phyloP scores from a whole-genome alignment of 208 protist species.

The Trypanosoma vivax region DNA sequence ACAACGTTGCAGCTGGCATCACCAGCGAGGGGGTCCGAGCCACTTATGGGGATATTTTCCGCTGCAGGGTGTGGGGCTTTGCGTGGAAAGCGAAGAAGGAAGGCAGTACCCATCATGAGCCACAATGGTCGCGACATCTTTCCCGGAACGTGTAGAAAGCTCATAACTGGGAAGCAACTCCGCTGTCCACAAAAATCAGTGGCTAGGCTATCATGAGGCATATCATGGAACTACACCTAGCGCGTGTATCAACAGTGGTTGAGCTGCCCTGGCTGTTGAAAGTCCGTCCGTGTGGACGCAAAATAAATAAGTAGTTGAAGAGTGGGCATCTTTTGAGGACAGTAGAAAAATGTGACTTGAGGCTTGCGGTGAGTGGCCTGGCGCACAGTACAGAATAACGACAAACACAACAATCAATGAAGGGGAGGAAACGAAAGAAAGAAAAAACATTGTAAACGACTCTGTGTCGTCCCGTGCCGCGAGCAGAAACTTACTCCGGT shows the following conservation, averaged over 20 bases:
- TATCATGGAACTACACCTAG: not conserved
- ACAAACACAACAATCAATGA: not conserved
- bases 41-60: too few relatives aligned
- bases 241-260: too few relatives aligned
- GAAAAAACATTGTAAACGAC: too few relatives aligned
- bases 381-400: not conserved
- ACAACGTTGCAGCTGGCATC: too few relatives aligned
- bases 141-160: constrained; percentile 71
- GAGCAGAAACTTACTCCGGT: too few relatives aligned
- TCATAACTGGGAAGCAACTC: constrained; percentile 54
- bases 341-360: too few relatives aligned
- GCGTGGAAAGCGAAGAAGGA: constrained; percentile 17
- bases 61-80: not conserved
- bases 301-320: not conserved
- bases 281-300: too few relatives aligned
- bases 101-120: constrained; percentile 83
- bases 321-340: too few relatives aligned
- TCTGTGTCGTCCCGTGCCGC: too few relatives aligned
- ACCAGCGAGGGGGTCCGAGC: too few relatives aligned
- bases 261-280: too few relatives aligned
- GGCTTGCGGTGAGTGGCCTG: too few relatives aligned
- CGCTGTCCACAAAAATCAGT: not conserved
- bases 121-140: constrained; percentile 73
- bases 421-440: not conserved
- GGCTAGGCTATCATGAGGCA: not conserved